Conservation (phyloP, 2,329 filamentous ascomycete genomes). For the Aspergillus phoenicis region DNA sequence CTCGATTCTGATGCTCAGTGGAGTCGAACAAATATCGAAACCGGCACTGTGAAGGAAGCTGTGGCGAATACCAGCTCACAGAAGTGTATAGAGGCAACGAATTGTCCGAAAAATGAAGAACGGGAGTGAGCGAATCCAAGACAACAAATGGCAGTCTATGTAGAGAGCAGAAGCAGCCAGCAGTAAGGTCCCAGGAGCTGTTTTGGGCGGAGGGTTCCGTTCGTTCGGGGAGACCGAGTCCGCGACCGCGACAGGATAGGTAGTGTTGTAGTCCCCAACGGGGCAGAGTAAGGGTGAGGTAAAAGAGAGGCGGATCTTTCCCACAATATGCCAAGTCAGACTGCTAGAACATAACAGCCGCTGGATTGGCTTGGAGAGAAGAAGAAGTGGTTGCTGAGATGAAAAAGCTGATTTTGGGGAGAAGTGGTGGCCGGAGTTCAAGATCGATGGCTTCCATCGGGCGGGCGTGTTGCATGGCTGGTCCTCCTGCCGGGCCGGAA, state of each 20-base stretch:
- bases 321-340: neutral
- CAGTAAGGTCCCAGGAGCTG: neutral
- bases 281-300: neutral
- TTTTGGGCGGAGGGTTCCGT: constrained; percentile 11
- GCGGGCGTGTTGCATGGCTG: constrained; percentile 14
- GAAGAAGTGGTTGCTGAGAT: constrained; percentile 7
- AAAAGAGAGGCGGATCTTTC: constrained; percentile 1
- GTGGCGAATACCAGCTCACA: neutral
- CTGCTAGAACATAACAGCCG: constrained; percentile 1
- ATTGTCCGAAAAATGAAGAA: neutral
- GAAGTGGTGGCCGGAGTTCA: neutral
- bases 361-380: neutral
- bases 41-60: neutral
- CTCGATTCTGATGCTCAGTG: neutral
- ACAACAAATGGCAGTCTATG: neutral
- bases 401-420: constrained; percentile 11
- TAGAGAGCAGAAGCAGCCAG: neutral
- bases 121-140: neutral
- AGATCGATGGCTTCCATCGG: constrained; percentile 1
- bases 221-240: constrained; percentile 26
- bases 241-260: constrained; percentile 18
- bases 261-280: constrained; percentile 5
- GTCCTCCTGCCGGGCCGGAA: constrained; percentile 16
- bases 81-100: neutral
- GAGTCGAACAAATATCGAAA: neutral